Percentiles rank a stretch among this genome's conserved stretches.
These are phyloP conservation scores for Ophiocordyceps camponoti-leonardi DNA, from an alignment of 2,329 filamentous ascomycete species.

Conservation along the genomic window DNA sequence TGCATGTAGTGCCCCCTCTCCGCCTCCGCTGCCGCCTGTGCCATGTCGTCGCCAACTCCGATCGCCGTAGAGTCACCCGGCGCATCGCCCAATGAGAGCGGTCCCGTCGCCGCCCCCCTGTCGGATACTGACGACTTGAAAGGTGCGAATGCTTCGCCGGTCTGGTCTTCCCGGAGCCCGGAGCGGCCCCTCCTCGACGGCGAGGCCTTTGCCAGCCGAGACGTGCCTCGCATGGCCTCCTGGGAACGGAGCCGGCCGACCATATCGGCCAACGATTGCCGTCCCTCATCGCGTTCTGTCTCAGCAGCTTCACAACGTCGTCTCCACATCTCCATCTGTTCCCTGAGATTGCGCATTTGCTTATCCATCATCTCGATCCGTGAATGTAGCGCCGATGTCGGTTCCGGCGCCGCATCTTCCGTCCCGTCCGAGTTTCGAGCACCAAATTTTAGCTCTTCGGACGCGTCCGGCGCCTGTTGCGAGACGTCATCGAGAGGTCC, in stretches of 20 bases:
- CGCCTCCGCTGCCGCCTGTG: conserved; percentile 20
- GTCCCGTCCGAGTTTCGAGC: neutral
- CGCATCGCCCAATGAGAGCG: conserved; percentile 13
- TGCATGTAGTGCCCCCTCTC: conserved; percentile 23
- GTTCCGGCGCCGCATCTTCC: conserved; percentile 7
- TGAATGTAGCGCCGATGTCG: conserved; percentile 29
- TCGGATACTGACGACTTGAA: neutral
- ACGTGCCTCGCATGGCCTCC: conserved; percentile 29
- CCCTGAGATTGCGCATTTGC: conserved; percentile 67
- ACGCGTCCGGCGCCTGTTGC: neutral
- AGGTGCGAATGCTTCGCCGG: neutral
- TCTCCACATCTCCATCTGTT: conserved; percentile 64
- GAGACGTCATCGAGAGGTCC: conserved; percentile 7
- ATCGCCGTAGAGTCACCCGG: conserved; percentile 26
- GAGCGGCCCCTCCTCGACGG: conserved; percentile 10
- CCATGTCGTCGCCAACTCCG: conserved; percentile 31
- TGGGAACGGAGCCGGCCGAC: conserved; percentile 64
- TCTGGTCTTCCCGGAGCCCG: conserved; percentile 3
- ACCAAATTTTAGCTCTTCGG: conserved; percentile 2
- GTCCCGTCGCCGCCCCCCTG: neutral
- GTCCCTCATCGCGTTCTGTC: conserved; percentile 51
- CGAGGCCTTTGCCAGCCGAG: conserved; percentile 22
- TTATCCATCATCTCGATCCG: conserved; percentile 60
- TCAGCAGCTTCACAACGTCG: conserved; percentile 68
- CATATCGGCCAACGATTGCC: conserved; percentile 73